Base-by-base conservation (phyloP, 768 basidiomycete genomes). In the Floccularia luteovirens region DNA sequence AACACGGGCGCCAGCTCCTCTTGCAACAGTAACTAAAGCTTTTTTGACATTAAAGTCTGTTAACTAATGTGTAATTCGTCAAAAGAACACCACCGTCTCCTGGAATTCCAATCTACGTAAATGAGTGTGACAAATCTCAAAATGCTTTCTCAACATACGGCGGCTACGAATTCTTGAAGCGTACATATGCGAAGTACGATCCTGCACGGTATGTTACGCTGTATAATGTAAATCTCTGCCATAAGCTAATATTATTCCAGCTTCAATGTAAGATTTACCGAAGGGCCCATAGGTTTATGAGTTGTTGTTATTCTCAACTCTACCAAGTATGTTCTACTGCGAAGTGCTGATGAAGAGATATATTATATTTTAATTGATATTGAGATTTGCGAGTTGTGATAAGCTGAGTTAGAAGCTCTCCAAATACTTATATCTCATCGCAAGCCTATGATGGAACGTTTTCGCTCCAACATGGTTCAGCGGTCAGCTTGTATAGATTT, bases 141-240 rank as follows among this genome's bases (percentile, higher is more conserved):
- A 53, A 61, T 23, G 62, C 63, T 1, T 69, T 66, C 41, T 48
- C 55, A 16, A 64, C 63, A 13, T 71, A 71, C 46, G 63, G 63
- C 3, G 49, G 54, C 11, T 68, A 56, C 35, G 51, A 61, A 4
- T 57, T 61, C 30, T 42, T 71, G 47, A 60, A 56, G 37, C 34
- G 45, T 8, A 64, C 61, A 0, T 69, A 69, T 43, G 50, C 51
- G 6, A 71, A 69, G 45, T 71, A 71, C 39, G 69, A 71, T 47
- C 67, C 67, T 20, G 60, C 54, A 3, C 48, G 66, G 67, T 65
- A 39, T 41, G 57, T 43, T 19, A 8, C 20, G 32, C 19, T 16
- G 8, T 25, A 19, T 23, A 5, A 21, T 5, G 19, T 8, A 8
- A 37, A 8, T 24, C 19, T 13, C 5, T 13, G 36, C n/a, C 24